These are phyloP conservation scores for Trichophyton simii DNA, from an alignment of 2,329 filamentous ascomycete genomes.

Conservation along the genomic window DNA sequence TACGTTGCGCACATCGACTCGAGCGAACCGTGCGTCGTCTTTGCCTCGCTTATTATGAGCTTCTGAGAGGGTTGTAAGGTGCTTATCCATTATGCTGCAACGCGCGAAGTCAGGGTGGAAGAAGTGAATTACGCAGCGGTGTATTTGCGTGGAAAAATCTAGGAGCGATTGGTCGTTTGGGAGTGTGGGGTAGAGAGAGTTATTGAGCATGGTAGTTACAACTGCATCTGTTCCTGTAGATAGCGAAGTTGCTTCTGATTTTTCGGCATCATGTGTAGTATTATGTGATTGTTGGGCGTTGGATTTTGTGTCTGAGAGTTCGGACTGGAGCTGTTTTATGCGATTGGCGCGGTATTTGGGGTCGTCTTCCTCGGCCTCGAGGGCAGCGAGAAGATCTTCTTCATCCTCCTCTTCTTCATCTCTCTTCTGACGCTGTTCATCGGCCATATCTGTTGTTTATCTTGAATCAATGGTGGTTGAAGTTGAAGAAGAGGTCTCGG, in stretches of 20 bases:
- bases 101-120: slow-evolving; percentile 52
- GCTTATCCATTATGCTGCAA: slow-evolving; percentile 50
- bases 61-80: slow-evolving; percentile 37
- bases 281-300: slow-evolving; percentile 29
- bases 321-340: slow-evolving; percentile 47
- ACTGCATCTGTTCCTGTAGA: slow-evolving; percentile 11
- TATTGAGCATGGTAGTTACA: slow-evolving; percentile 15
- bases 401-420: slow-evolving; percentile 35
- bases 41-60: slow-evolving; percentile 13
- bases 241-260: not conserved
- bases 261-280: not conserved
- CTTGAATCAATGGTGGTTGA: not conserved
- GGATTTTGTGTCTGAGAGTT: slow-evolving; percentile 39
- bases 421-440: not conserved
- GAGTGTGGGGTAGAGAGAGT: slow-evolving; percentile 27
- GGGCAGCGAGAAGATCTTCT: slow-evolving; percentile 47
- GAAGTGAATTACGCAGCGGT: slow-evolving; percentile 50
- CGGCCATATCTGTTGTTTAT: not conserved
- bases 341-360: slow-evolving; percentile 44
- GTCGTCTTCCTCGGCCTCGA: slow-evolving; percentile 41
- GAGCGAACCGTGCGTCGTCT: slow-evolving; percentile 29
- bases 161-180: slow-evolving; percentile 45
- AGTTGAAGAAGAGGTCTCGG: not conserved
- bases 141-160: slow-evolving; percentile 47
- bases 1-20: slow-evolving; percentile 34